Conservation (phyloP, 352 stramenopile genomes). For the Phytophthora pseudosyringae region DNA sequence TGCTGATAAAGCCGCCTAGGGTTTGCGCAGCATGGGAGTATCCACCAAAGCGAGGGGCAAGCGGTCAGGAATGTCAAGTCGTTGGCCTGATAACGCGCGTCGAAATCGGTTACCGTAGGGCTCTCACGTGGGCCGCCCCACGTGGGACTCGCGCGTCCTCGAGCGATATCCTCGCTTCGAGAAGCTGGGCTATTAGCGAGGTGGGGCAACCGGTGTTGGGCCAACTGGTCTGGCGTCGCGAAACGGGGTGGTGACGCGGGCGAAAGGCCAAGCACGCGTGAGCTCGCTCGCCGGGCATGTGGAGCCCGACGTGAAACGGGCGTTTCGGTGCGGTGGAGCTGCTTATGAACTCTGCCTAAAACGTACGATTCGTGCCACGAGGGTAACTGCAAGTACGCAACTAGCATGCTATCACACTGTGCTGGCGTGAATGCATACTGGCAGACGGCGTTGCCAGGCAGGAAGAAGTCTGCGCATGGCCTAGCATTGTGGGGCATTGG, state of each 20-base stretch:
- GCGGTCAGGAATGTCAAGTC: neutral
- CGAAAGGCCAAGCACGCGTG: constrained; percentile 2
- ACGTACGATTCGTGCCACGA: too few species aligned
- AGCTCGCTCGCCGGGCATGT: neutral
- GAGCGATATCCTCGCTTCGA: constrained; percentile 5
- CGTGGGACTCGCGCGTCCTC: neutral
- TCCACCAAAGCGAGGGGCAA: neutral
- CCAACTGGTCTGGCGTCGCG: neutral
- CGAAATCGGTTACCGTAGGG: neutral
- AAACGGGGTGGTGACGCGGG: constrained; percentile 14
- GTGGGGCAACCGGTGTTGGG: neutral
- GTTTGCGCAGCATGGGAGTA: too few species aligned
- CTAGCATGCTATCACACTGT: too few species aligned
- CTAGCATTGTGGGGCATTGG: too few species aligned
- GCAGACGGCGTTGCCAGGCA: too few species aligned
- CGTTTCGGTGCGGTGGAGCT: constrained; percentile 7
- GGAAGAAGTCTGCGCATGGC: too few species aligned
- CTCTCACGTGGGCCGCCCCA: neutral
- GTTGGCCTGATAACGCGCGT: neutral
- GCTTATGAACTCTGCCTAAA: too few species aligned
- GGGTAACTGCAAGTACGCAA: too few species aligned
- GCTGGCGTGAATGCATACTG: too few species aligned
- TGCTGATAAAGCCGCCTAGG: neutral
- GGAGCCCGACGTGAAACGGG: constrained; percentile 25
- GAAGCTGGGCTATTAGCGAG: neutral